A percentile compares a stretch with the other conserved stretches of the same genome.
Conservation (phyloP, 371 early-diverging fungal species). For the Lichtheimia hyalospora region DNA sequence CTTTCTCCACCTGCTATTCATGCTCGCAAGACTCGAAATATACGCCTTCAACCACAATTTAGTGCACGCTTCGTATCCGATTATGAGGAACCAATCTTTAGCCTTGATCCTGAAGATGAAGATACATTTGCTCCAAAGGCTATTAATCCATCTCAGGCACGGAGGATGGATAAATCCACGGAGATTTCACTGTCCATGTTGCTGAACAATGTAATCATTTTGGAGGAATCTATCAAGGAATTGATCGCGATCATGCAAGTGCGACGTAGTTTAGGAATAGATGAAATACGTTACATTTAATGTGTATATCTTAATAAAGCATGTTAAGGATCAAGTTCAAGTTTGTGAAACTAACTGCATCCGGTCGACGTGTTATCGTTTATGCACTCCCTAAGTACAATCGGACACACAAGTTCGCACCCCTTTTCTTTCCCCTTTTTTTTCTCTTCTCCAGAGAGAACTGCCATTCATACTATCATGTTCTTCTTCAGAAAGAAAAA, state of each 20-base stretch:
- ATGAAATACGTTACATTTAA: constrained; percentile 55
- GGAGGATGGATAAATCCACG: constrained; percentile 47
- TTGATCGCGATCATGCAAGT: constrained; percentile 83
- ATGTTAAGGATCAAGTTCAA: too few species aligned
- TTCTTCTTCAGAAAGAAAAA: constrained; percentile 7
- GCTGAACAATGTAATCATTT: constrained; percentile 85
- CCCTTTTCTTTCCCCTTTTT: constrained; percentile 6
- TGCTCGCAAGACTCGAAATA: constrained; percentile 36
- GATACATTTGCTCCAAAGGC: constrained; percentile 45
- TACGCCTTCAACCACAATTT: constrained; percentile 60
- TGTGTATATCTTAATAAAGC: too few species aligned
- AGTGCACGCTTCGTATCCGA: constrained; percentile 59
- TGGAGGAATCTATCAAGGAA: constrained; percentile 92
- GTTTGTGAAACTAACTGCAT: too few species aligned
- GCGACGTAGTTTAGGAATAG: constrained; percentile 76
- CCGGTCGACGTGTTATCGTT: too few species aligned
- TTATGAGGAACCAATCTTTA: constrained; percentile 36
- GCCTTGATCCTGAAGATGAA: constrained; percentile 46
- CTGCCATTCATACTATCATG: neutral
- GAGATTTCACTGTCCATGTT: constrained; percentile 65
- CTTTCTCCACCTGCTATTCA: constrained; percentile 44
- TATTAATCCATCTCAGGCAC: constrained; percentile 35
- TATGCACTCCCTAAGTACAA: neutral
- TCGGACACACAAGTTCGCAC: neutral
- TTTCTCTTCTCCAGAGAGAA: neutral